These are phyloP conservation scores for Ganoderma multipileum DNA, from an alignment of 1,284 basidiomycete species.

Conservation along the genomic window DNA sequence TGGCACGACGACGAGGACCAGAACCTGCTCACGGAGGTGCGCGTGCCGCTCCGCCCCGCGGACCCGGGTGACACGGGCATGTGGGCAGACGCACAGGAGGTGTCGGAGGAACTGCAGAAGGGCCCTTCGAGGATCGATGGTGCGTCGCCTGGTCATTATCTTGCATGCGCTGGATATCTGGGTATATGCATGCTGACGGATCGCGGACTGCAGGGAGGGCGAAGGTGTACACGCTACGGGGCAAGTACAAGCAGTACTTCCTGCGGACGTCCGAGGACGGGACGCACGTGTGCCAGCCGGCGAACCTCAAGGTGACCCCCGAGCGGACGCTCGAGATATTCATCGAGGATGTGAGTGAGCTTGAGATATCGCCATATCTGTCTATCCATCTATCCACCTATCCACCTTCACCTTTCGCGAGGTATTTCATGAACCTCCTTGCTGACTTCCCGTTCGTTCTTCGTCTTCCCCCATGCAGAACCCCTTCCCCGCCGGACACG, in stretches of 20 bases:
- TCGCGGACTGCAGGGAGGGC: slow-evolving; percentile 41
- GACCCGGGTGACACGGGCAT: slow-evolving; percentile 59
- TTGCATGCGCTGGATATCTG: neutral
- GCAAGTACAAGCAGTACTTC: slow-evolving; percentile 73
- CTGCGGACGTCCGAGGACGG: slow-evolving; percentile 61
- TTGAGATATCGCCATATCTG: too few relatives aligned
- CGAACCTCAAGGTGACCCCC: slow-evolving; percentile 41
- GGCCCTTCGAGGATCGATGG: slow-evolving; percentile 76
- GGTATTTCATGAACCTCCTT: neutral
- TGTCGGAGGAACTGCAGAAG: slow-evolving; percentile 62
- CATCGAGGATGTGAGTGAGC: slow-evolving; percentile 42
- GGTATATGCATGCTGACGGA: neutral
- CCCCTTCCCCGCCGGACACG: slow-evolving; percentile 9
- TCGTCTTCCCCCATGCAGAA: slow-evolving; percentile 10
- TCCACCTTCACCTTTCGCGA: neutral
- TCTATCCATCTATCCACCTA: neutral
- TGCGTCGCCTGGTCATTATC: slow-evolving; percentile 6
- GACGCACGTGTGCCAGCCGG: slow-evolving; percentile 39
- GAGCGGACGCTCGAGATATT: slow-evolving; percentile 43
- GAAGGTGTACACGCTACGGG: slow-evolving; percentile 70
- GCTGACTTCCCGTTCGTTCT: neutral
- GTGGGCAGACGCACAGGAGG: slow-evolving; percentile 73
- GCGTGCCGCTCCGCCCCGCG: slow-evolving; percentile 55
- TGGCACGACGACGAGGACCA: slow-evolving; percentile 53
- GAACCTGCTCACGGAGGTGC: slow-evolving; percentile 68